Conservation (phyloP, 1,284 basidiomycete species). For the Leccinum subfulvum region DNA sequence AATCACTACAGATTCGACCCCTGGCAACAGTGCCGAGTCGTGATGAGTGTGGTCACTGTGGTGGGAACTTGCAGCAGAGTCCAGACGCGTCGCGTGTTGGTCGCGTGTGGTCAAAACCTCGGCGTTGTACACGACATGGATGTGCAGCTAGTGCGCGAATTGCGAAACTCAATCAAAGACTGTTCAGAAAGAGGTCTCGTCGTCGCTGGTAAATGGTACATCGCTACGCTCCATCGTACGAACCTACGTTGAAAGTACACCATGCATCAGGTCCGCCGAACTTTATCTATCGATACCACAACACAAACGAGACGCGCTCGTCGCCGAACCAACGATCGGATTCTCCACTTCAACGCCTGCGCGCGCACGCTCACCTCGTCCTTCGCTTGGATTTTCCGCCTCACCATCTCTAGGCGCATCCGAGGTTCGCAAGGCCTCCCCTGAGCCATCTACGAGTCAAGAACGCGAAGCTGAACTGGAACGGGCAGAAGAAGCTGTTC, state of each 20-base stretch:
- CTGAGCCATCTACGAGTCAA: slow-evolving; percentile 27
- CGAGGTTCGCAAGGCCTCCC: slow-evolving; percentile 27
- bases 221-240: slow-evolving; percentile 13
- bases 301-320: slow-evolving; percentile 40
- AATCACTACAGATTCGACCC: neutral
- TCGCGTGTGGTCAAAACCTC: neutral
- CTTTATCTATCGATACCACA: slow-evolving; percentile 61
- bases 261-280: slow-evolving; percentile 62
- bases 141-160: slow-evolving; percentile 40
- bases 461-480: slow-evolving; percentile 49
- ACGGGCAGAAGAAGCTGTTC: slow-evolving; percentile 62
- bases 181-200: slow-evolving; percentile 59
- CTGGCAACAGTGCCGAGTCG: neutral
- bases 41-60: neutral
- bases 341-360: slow-evolving; percentile 58
- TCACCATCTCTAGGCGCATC: slow-evolving; percentile 37
- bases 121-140: slow-evolving; percentile 23
- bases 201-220: slow-evolving; percentile 73
- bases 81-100: neutral
- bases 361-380: slow-evolving; percentile 41
- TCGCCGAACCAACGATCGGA: slow-evolving; percentile 18
- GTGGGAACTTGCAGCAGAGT: neutral
- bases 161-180: slow-evolving; percentile 56
- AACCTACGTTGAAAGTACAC: slow-evolving; percentile 17
- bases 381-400: slow-evolving; percentile 36